These are phyloP conservation scores for Exophiala oligosperma DNA, from an alignment of 2,329 filamentous ascomycete species.

Conservation along the genomic window DNA sequence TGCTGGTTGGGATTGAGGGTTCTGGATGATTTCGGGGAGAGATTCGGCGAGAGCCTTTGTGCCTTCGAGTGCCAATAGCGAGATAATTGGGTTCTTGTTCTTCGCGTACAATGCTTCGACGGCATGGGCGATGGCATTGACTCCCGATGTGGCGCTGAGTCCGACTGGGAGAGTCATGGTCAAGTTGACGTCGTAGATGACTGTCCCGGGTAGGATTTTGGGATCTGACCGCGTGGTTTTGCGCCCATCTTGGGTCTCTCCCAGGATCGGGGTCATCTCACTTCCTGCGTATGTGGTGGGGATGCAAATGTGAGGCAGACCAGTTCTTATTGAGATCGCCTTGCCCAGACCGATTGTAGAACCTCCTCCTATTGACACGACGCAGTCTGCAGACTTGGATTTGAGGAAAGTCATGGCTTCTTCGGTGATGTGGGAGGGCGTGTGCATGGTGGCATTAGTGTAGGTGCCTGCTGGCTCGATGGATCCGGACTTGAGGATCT, in stretches of 20 bases:
- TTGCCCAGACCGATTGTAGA: slow-evolving; percentile 65
- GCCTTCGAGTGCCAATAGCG: slow-evolving; percentile 59
- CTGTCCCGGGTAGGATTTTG: slow-evolving; percentile 60
- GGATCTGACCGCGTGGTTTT: slow-evolving; percentile 61
- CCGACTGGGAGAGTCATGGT: slow-evolving; percentile 58
- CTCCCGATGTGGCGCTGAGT: slow-evolving; percentile 59
- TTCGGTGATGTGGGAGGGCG: slow-evolving; percentile 58
- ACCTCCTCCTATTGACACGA: slow-evolving; percentile 63
- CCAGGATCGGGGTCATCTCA: slow-evolving; percentile 66
- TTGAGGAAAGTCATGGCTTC: slow-evolving; percentile 53
- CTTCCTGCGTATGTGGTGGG: slow-evolving; percentile 64
- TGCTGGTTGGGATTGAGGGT: slow-evolving; percentile 46
- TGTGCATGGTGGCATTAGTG: slow-evolving; percentile 63
- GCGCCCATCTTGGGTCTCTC: slow-evolving; percentile 59
- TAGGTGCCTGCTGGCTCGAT: slow-evolving; percentile 53
- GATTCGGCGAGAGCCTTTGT: slow-evolving; percentile 54
- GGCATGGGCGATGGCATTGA: slow-evolving; percentile 67
- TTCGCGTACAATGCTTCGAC: slow-evolving; percentile 65
- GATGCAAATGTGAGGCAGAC: slow-evolving; percentile 59
- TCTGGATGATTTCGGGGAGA: slow-evolving; percentile 53
- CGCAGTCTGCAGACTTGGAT: slow-evolving; percentile 50
- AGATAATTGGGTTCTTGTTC: slow-evolving; percentile 62
- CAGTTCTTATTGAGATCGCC: slow-evolving; percentile 55
- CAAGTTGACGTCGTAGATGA: slow-evolving; percentile 66
- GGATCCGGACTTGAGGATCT: slow-evolving; percentile 42